phyloP scores from a whole-genome alignment of 305 asterid genomes.

The Plantago coronopus region DNA sequence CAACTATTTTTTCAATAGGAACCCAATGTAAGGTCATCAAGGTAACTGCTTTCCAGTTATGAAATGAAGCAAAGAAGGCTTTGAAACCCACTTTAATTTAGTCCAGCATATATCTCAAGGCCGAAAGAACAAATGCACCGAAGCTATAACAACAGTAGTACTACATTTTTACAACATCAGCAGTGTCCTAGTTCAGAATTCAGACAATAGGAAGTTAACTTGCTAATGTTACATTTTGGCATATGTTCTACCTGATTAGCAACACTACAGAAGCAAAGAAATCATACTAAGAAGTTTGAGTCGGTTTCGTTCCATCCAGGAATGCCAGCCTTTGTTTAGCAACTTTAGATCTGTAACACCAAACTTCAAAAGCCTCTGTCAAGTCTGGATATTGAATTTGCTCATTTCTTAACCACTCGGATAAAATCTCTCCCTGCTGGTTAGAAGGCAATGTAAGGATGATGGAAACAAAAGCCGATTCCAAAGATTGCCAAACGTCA shows the following conservation, averaged over 20 bases:
- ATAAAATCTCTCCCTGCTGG: slow-evolving; percentile 65
- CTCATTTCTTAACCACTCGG: slow-evolving; percentile 60
- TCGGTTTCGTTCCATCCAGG: slow-evolving; percentile 30
- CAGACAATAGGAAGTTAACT: neutral
- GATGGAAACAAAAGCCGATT: slow-evolving; percentile 58
- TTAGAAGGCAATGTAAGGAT: slow-evolving; percentile 67
- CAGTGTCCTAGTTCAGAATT: slow-evolving; percentile 7
- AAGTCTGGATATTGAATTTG: slow-evolving; percentile 63
- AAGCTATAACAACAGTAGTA: too few species aligned
- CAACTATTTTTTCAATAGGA: too few species aligned
- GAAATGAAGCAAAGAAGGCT: too few species aligned
- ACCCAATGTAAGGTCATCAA: too few species aligned
- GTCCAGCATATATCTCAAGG: too few species aligned
- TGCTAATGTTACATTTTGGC: slow-evolving; percentile 2
- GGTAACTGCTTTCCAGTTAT: too few species aligned
- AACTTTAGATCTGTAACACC: slow-evolving; percentile 85
- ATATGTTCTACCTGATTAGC: neutral
- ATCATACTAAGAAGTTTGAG: slow-evolving; percentile 31
- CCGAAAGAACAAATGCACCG: too few species aligned
- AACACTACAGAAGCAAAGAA: slow-evolving; percentile 9
- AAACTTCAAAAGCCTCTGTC: slow-evolving; percentile 79
- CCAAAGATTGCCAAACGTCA: slow-evolving; percentile 72
- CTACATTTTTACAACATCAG: too few species aligned
- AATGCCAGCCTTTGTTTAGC: slow-evolving; percentile 57
- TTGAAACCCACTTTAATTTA: too few species aligned